These are phyloP conservation scores for Neofusicoccum ribis DNA, from an alignment of 2,329 filamentous ascomycete species.

Conservation along the genomic window DNA sequence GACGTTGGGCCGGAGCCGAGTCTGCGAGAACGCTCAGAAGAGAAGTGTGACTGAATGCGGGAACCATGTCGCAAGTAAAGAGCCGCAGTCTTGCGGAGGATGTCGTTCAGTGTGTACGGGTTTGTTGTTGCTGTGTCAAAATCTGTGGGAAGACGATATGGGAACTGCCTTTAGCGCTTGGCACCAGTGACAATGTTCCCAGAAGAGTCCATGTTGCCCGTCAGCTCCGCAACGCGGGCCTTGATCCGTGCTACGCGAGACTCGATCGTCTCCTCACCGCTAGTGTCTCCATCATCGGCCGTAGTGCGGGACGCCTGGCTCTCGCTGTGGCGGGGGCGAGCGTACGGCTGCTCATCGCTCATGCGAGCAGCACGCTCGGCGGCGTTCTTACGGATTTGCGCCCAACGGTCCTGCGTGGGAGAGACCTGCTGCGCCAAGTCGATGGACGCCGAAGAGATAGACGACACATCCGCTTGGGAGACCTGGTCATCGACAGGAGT, in stretches of 20 bases:
- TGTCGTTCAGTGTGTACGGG: neutral
- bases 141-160: neutral
- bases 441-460: slow-evolving; percentile 38
- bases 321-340: slow-evolving; percentile 49
- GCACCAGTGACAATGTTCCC: slow-evolving; percentile 19
- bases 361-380: slow-evolving; percentile 72
- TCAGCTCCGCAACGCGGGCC: slow-evolving; percentile 91
- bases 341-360: slow-evolving; percentile 61
- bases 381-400: slow-evolving; percentile 92
- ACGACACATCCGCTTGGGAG: slow-evolving; percentile 37
- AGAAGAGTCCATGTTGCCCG: slow-evolving; percentile 67
- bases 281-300: slow-evolving; percentile 80
- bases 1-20: neutral
- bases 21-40: neutral
- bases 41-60: neutral
- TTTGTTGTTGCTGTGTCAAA: neutral
- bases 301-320: slow-evolving; percentile 55
- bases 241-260: slow-evolving; percentile 97
- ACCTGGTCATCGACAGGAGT: slow-evolving; percentile 22
- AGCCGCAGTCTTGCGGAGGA: neutral
- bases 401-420: slow-evolving; percentile 75
- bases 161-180: neutral
- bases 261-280: slow-evolving; percentile 95
- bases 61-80: neutral
- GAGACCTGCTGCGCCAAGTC: slow-evolving; percentile 40